Conservation (phyloP, 1,139 yeast species). For the Sugiyamaella xylanicola region DNA sequence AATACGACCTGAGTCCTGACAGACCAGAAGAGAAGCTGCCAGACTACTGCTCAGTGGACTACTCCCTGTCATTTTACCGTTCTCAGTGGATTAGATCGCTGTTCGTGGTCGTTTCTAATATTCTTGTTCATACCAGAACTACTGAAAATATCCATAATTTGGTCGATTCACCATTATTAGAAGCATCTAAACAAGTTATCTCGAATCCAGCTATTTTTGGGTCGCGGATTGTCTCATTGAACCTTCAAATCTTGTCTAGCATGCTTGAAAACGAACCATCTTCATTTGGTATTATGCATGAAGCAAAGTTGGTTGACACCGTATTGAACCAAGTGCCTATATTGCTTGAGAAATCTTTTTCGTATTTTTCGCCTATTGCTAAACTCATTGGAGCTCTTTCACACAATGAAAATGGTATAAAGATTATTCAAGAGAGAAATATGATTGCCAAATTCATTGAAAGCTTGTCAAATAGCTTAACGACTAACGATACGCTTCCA, state of each 20-base stretch:
- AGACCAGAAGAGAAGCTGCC: conserved; percentile 45
- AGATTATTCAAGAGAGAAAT: conserved; percentile 40
- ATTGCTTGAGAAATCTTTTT: conserved; percentile 54
- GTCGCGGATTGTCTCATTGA: conserved; percentile 61
- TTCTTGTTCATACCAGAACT: conserved; percentile 74
- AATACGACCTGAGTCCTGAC: conserved; percentile 57
- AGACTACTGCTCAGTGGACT: conserved; percentile 55
- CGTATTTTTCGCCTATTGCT: conserved; percentile 63
- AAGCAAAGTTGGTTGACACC: conserved; percentile 71
- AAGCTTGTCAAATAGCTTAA: conserved; percentile 26
- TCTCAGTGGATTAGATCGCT: conserved; percentile 50
- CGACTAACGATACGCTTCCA: conserved; percentile 45
- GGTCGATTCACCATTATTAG: conserved; percentile 77
- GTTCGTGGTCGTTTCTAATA: conserved; percentile 63
- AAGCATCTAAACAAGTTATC: conserved; percentile 61
- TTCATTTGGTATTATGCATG: conserved; percentile 77
- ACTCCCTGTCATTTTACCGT: conserved; percentile 64
- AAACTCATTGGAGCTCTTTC: conserved; percentile 84
- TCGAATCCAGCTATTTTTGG: conserved; percentile 68
- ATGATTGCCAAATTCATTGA: conserved; percentile 28
- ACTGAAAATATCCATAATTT: conserved; percentile 76
- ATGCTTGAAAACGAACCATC: conserved; percentile 93
- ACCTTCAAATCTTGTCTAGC: conserved; percentile 66
- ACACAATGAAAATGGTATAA: conserved; percentile 72
- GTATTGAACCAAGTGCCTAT: conserved; percentile 57